Evolutionary conservation across 2,329 filamentous ascomycete species (phyloP), one percentile per base, ranked within the genome.

Genomic region (Chaetothyriales sp.): DNA sequence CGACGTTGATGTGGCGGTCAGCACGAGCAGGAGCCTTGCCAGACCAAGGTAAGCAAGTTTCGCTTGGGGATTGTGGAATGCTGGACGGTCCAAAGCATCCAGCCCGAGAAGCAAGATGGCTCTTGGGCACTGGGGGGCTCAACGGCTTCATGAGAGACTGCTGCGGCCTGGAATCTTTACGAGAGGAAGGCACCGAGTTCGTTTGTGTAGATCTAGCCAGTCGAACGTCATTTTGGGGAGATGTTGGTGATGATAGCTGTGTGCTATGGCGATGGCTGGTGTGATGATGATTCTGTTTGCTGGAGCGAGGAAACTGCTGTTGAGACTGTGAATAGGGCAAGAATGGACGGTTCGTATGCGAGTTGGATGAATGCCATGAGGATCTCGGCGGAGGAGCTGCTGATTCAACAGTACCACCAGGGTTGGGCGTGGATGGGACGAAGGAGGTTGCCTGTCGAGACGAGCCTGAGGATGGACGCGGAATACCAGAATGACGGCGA

Each of bases 131-230:
- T 26, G 55, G 56, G 26, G 56, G 56, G 2, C 49, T 51, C 15
- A 58, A 46, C 15, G 56, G 56, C 36, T 54, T 49, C n/a, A 58
- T 49, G 12, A 58, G 46, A 18, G 50, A 53, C 50, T 51, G 51
- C 43, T 50, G 47, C 5, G 56, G 53, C 5, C 46, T 54, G 5
- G 46, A 48, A 18, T 55, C 53, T 39, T 12, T 39, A 5, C 51
- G 51, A n/a, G 50, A 39, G 1, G 46, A 50, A 39, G 46, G 49
- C 2, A 52, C 5, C 32, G 32, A 15, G 32, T 15, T 15, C 10
- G 32, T 12, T 15, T 10, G 10, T 39, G 32, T 10, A 5, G 32
- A 15, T 39, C 15, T 15, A 15, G 32, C 32, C 32, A 39, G 32
- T 10, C 32, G 32, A 5, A 15, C 5, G 32, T 15, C 32, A 39